Evolutionary conservation across 2,329 filamentous ascomycete species (phyloP).

Genomic region (Venturia effusa): DNA sequence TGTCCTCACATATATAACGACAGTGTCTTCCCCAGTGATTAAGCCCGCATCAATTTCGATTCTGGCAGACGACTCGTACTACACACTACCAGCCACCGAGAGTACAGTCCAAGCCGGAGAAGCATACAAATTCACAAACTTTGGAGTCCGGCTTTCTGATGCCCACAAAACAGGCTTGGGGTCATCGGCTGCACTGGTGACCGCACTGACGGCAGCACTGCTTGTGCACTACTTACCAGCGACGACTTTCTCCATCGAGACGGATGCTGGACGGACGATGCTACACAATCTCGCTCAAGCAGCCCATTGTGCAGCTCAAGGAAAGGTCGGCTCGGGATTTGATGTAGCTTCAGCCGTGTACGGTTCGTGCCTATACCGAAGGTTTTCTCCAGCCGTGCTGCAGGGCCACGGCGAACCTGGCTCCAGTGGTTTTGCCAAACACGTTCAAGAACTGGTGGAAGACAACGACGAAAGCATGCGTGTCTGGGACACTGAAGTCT

Average conservation of each 20-base stretch:
- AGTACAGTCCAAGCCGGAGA: constrained; percentile 16
- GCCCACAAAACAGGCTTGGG: constrained; percentile 95
- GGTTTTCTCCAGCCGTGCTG: constrained; percentile 78
- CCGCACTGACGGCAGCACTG: constrained; percentile 67
- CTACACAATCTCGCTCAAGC: constrained; percentile 92
- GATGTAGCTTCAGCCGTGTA: constrained; percentile 90
- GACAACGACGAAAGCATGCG: constrained; percentile 32
- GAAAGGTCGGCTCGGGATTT: constrained; percentile 92
- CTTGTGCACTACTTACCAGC: constrained; percentile 62
- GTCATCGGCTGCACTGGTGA: constrained; percentile 88
- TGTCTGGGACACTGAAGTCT: constrained; percentile 71
- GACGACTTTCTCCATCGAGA: constrained; percentile 43
- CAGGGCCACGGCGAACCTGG: constrained; percentile 56
- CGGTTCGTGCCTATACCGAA: constrained; percentile 78
- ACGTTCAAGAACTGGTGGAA: constrained; percentile 57
- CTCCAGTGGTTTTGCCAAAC: constrained; percentile 52
- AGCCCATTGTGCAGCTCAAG: constrained; percentile 89
- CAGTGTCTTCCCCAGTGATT: constrained; percentile 41
- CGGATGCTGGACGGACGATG: constrained; percentile 43
- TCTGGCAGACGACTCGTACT: constrained; percentile 93
- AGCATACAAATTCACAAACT: constrained; percentile 59
- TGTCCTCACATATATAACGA: constrained; percentile 68
- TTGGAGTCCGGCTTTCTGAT: constrained; percentile 60
- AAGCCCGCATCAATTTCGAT: constrained; percentile 68
- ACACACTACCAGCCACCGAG: constrained; percentile 53